phyloP scores from a whole-genome alignment of 23 red algal species.

The Cyanidioschyzon merolae region DNA sequence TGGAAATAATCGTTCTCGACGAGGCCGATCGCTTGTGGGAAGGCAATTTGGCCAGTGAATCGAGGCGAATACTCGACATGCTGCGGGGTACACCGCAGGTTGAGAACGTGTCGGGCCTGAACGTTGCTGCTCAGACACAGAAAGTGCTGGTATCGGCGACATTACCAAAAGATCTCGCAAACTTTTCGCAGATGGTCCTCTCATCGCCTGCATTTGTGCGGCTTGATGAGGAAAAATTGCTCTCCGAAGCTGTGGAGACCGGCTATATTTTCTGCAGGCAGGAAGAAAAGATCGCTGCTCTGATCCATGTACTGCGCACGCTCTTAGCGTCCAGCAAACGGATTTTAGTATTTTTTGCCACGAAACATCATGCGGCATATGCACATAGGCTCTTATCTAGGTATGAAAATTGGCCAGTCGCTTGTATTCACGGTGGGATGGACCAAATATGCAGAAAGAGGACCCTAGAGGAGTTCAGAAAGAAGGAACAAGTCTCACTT shows the following conservation, averaged over 20 bases:
- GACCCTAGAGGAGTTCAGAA: conserved; percentile 50
- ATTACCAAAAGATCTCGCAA: conserved; percentile 65
- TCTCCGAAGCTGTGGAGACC: conserved; percentile 59
- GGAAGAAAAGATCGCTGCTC: conserved; percentile 29
- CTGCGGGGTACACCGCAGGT: conserved; percentile 2
- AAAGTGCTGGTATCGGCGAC: conserved; percentile 92
- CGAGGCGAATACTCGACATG: conserved; percentile 35
- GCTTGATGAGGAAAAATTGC: conserved; percentile 57
- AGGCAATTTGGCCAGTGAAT: conserved; percentile 58
- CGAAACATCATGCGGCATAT: conserved; percentile 61
- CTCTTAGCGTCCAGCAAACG: conserved; percentile 6
- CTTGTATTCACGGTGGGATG: conserved; percentile 69
- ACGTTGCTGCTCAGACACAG: conserved; percentile 23
- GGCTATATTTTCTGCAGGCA: conserved; percentile 32
- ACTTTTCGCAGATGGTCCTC: conserved; percentile 69
- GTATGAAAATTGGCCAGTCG: neutral
- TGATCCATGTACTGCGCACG: conserved; percentile 20
- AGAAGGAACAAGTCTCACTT: conserved; percentile 26
- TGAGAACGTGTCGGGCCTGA: conserved; percentile 13
- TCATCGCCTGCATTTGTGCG: conserved; percentile 47
- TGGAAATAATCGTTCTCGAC: conserved; percentile 65
- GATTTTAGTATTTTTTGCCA: conserved; percentile 69
- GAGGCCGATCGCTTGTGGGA: conserved; percentile 97
- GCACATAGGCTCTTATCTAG: conserved; percentile 9
- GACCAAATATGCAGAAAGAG: conserved; percentile 52